Evolutionary conservation across 768 basidiomycete species (phyloP).

Genomic region (Baorangia bicolor): DNA sequence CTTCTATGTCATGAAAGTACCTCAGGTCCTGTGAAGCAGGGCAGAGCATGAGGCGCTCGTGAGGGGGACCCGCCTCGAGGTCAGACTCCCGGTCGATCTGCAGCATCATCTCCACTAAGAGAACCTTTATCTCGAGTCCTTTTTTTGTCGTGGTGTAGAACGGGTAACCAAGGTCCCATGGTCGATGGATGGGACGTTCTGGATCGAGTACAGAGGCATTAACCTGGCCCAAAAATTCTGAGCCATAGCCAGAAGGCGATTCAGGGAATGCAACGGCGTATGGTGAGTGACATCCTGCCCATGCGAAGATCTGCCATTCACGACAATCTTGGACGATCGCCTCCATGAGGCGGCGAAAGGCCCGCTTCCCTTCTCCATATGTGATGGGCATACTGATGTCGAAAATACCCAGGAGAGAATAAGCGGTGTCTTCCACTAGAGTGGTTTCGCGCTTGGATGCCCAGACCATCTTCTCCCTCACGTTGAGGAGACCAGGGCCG

Average conservation of each 20-base stretch:
- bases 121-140: slow-evolving; percentile 4
- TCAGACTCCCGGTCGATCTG: not conserved
- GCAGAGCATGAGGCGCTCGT: not conserved
- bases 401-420: slow-evolving; percentile 8
- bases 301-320: slow-evolving; percentile 10
- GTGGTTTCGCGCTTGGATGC: slow-evolving; percentile 5
- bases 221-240: not conserved
- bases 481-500: slow-evolving; percentile 5
- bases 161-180: slow-evolving; percentile 4
- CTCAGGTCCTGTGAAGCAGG: not conserved
- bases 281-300: slow-evolving; percentile 6
- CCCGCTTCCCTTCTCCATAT: slow-evolving; percentile 11
- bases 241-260: not conserved
- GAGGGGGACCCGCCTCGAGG: not conserved
- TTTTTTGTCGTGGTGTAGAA: slow-evolving; percentile 4
- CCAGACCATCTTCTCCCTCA: slow-evolving; percentile 12
- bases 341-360: slow-evolving; percentile 10
- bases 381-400: slow-evolving; percentile 7
- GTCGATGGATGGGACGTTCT: slow-evolving; percentile 3
- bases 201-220: not conserved
- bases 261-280: slow-evolving; percentile 4
- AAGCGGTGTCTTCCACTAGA: slow-evolving; percentile 1
- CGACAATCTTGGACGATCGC: slow-evolving; percentile 4
- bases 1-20: not conserved
- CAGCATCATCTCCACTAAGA: slow-evolving; percentile 9